phyloP scores from a whole-genome alignment of 805 yeast species.

The Martiniozyma abietophila region DNA sequence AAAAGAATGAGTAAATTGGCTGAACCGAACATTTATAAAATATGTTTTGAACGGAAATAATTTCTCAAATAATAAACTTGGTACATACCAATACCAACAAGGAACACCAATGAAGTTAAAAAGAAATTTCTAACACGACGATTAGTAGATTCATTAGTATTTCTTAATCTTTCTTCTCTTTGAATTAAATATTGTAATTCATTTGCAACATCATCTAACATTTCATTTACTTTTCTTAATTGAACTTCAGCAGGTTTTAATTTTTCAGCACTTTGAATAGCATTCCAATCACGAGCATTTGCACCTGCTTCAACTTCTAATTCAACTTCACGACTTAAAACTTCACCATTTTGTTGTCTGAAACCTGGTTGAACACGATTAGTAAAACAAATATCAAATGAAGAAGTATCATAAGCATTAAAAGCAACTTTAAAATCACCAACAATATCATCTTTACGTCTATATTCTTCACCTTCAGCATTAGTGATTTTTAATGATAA shows the following conservation, averaged over 20 bases:
- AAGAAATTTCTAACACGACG: conserved; percentile 87
- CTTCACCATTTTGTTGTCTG: conserved; percentile 29
- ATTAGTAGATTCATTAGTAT: conserved; percentile 95
- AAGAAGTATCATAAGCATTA: conserved; percentile 72
- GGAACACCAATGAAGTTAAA: conserved; percentile 52
- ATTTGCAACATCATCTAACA: conserved; percentile 68
- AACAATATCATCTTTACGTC: conserved; percentile 65
- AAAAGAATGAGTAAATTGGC: too few species aligned
- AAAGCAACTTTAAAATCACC: conserved; percentile 72
- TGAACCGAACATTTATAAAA: conserved; percentile 41
- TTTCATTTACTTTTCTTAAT: conserved; percentile 76
- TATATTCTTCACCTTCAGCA: conserved; percentile 76
- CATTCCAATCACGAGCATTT: conserved; percentile 97
- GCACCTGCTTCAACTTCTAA: conserved; percentile 93
- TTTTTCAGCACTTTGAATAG: conserved; percentile 84
- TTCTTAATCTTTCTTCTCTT: conserved; percentile 90
- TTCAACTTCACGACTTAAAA: conserved; percentile 61
- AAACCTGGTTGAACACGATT: conserved; percentile 40
- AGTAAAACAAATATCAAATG: conserved; percentile 87
- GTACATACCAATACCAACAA: conserved; percentile 81
- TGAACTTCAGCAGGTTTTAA: conserved; percentile 90
- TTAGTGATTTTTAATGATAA: conserved; percentile 63
- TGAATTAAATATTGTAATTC: conserved; percentile 77
- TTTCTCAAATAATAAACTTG: conserved; percentile 87
- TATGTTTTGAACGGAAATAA: conserved; percentile 82